These are phyloP conservation scores for Saprolegnia diclina DNA, from an alignment of 352 stramenopile species.

Conservation along the genomic window DNA sequence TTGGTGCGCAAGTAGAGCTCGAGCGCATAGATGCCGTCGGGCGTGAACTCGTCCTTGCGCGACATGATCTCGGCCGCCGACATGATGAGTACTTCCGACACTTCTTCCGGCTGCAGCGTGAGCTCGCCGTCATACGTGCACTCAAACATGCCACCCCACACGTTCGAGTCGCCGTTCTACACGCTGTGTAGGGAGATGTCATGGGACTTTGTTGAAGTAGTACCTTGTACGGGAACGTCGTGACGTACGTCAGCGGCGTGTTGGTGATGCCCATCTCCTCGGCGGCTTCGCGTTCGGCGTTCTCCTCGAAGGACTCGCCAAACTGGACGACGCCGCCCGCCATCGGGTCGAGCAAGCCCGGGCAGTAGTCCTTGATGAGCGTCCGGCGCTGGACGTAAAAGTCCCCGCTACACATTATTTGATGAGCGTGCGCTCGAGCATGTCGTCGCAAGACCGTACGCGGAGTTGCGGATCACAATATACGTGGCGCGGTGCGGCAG, in stretches of 20 bases:
- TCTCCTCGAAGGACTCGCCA: slow-evolving; percentile 62
- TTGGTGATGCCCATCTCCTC: slow-evolving; percentile 80
- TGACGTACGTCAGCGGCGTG: slow-evolving; percentile 47
- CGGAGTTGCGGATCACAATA: slow-evolving; percentile 79
- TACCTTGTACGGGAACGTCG: slow-evolving; percentile 57
- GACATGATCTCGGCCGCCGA: slow-evolving; percentile 59
- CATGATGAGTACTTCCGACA: slow-evolving; percentile 74
- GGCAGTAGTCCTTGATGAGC: slow-evolving; percentile 87
- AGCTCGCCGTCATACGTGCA: slow-evolving; percentile 65
- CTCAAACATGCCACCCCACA: slow-evolving; percentile 76
- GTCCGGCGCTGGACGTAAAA: slow-evolving; percentile 81
- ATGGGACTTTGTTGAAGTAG: not conserved
- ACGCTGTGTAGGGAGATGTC: not conserved
- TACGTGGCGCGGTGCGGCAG: slow-evolving; percentile 80
- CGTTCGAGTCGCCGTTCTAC: slow-evolving; percentile 43
- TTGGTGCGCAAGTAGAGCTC: slow-evolving; percentile 51
- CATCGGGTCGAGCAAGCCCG: slow-evolving; percentile 76
- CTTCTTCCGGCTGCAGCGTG: slow-evolving; percentile 62
- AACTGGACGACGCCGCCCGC: slow-evolving; percentile 75
- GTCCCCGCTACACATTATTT: slow-evolving; percentile 42
- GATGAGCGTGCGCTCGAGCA: not conserved
- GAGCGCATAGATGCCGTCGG: slow-evolving; percentile 74
- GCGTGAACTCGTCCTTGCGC: slow-evolving; percentile 60
- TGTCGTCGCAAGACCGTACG: no score
- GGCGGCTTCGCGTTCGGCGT: slow-evolving; percentile 59